Conservation (phyloP, 2,329 filamentous ascomycete species). For the Diaporthe capsici region DNA sequence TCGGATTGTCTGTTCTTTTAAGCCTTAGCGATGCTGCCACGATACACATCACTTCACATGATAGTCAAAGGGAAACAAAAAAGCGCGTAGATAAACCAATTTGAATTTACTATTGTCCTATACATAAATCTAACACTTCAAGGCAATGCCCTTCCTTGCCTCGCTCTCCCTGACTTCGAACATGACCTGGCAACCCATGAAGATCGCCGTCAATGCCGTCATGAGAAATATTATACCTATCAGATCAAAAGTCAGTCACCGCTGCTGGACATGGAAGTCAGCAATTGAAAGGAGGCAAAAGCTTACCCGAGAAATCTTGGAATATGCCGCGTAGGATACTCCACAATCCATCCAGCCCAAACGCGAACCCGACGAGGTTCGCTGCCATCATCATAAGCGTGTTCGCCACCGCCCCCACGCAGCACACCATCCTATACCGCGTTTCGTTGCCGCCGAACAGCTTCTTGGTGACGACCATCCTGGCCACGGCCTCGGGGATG, state of each 20-base stretch:
- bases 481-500: constrained; percentile 84
- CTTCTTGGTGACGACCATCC: constrained; percentile 78
- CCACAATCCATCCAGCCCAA: constrained; percentile 89
- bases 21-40: not conserved
- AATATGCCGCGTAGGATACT: constrained; percentile 83
- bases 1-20: too few relatives aligned
- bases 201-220: constrained; percentile 80
- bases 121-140: constrained; percentile 78
- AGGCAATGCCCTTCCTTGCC: constrained; percentile 81
- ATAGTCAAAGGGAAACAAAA: not conserved
- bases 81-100: too few relatives aligned
- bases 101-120: not conserved
- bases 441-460: constrained; percentile 80
- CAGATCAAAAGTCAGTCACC: not conserved
- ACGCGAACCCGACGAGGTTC: constrained; percentile 94
- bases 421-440: constrained; percentile 84
- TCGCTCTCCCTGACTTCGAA: constrained; percentile 94
- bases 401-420: constrained; percentile 84
- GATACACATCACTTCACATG: not conserved
- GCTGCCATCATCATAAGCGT: constrained; percentile 96
- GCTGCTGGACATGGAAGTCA: not conserved
- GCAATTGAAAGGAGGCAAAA: constrained; percentile 13
- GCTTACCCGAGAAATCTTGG: constrained; percentile 77
- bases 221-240: constrained; percentile 80
- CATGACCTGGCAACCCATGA: constrained; percentile 93